Conservation (phyloP, 768 basidiomycete genomes). For the Auriscalpium microsporum region DNA sequence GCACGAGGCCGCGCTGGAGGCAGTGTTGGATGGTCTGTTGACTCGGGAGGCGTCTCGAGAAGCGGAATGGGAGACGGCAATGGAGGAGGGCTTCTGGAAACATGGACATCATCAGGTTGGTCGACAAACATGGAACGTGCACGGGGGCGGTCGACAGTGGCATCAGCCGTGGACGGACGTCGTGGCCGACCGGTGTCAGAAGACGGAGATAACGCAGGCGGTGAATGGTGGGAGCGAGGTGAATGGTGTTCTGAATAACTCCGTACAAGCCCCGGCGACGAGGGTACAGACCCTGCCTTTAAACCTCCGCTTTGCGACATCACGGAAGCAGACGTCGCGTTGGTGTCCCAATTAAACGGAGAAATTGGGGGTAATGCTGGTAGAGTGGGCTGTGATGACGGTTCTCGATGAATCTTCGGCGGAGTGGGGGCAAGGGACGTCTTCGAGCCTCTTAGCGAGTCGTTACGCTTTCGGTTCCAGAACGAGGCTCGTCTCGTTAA, state of each 20-base stretch:
- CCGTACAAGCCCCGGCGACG: slow-evolving; percentile 10
- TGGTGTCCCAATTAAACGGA: slow-evolving; percentile 32
- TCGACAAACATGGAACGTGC: slow-evolving; percentile 20
- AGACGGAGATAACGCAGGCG: background rate
- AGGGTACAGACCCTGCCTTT: slow-evolving; percentile 16
- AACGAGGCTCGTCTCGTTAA: slow-evolving; percentile 14
- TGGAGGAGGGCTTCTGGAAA: background rate
- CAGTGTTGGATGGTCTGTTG: slow-evolving; percentile 17
- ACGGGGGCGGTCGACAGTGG: slow-evolving; percentile 22
- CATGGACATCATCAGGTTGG: background rate
- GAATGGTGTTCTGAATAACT: background rate
- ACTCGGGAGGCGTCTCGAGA: too few species aligned
- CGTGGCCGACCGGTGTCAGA: slow-evolving; percentile 4
- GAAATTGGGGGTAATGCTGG: slow-evolving; percentile 35
- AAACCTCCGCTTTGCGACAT: slow-evolving; percentile 16
- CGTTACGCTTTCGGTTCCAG: slow-evolving; percentile 17
- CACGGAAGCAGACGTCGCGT: slow-evolving; percentile 14
- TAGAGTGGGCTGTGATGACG: slow-evolving; percentile 26
- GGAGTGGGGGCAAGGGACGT: too few species aligned
- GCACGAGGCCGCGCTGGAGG: slow-evolving; percentile 37
- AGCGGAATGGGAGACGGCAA: background rate
- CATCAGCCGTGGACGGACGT: slow-evolving; percentile 38
- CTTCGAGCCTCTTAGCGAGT: slow-evolving; percentile 31
- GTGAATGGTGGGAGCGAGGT: background rate
- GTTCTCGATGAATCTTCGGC: slow-evolving; percentile 15